Base-by-base conservation (phyloP, 345 rosid species). In the Gossypium ekmanianum region DNA sequence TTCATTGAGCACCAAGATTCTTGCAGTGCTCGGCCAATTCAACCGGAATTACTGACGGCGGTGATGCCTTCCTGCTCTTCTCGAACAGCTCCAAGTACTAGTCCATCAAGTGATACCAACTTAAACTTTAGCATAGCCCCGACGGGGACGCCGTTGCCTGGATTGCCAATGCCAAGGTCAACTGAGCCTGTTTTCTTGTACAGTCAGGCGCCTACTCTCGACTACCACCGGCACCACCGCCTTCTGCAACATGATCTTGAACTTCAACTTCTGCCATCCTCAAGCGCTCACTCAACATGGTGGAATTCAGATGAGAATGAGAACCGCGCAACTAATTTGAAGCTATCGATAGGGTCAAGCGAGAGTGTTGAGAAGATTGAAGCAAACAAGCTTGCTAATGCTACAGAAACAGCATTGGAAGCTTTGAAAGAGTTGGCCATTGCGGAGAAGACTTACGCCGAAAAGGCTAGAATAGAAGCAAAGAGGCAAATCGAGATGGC, bases 1-100 rank as follows among this genome's bases (percentile, higher is more conserved):
- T 92, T 90, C 77, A 92, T 92, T 9, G 97, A 92, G 55, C 97
- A 92, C 73, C 97, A 92, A 81, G 97, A 92, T 77, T 85, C 78
- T 47, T 92, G 97, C 47, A 80, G 84, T 14, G 81, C 85, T 73
- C 84, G 88, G 61, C 79, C 79, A 76, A 78, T 74, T 74, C 91
- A 87, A 75, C 84, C 82, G 7, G 93, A 85, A n/a, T 75, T 80
- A 26, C 84, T 79, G 65, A 72, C 79, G 1, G 61, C 9, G n/a
- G 54, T 78, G 29, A 84, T 78, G 34, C 83, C 85, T 22, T 88
- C 90, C 41, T 87, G 91, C 67, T 87, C 91, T 26, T 87, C 97
- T 44, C 81, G 91, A 79, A 80, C 92, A 2, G 91, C 90, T n/a
- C 88, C 97, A 12, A 90, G 92, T 79, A 80, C 94, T 2, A 92